Base-by-base conservation (phyloP, 768 basidiomycete species). In the Suillus ampliporus region DNA sequence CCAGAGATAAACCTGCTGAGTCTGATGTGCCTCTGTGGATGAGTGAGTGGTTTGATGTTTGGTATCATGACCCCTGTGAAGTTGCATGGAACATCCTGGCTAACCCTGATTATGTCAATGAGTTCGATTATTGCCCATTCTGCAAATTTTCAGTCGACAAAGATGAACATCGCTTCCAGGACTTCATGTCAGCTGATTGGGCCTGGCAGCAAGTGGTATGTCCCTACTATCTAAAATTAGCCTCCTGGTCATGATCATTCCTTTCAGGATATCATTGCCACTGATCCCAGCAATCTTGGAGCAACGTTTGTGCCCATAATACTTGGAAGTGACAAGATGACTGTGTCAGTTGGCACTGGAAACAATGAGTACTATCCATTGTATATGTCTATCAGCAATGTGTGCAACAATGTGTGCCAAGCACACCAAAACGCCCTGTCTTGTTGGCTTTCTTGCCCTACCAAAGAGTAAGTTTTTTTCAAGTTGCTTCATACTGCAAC, bases 201-300 rank as follows among this genome's bases (percentile, higher is more conserved):
- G 71, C 65, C 2, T 76, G 70, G 71, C 28, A 65, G 10, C 68
- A 74, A 58, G 74, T 68, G 4, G 79, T 81, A 68, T 6, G 71
- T 73, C 1, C 13, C 13, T 31, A 44, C 13, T 31, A 44, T 34
- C 43, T 58, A 13, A 46, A 23, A 6, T 46, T 23, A 46, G 21
- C 13, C 44, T 46, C 21, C 21, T 46, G 2, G 11, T 46, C 21
- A 23, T 46, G 11, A 41, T 44, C 31, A 26, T 38, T 38, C 15
- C 41, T 17, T 23, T 17, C 61, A 67, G 51, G 65, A 64, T 50
- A 56, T 48, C 26, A 57, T 63, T 2, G 46, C 59, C 46, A 58
- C 73, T 28, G 59, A 67, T 52, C 34, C 48, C 2, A 5, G 11
- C 6, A 65, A 58, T 1, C 60, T 68, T 15, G 67, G 69, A 2